Percentiles rank a stretch among this genome's conserved stretches.
Evolutionary conservation across 352 stramenopile species (phyloP).

Genomic region (Phytophthora hybrid): DNA sequence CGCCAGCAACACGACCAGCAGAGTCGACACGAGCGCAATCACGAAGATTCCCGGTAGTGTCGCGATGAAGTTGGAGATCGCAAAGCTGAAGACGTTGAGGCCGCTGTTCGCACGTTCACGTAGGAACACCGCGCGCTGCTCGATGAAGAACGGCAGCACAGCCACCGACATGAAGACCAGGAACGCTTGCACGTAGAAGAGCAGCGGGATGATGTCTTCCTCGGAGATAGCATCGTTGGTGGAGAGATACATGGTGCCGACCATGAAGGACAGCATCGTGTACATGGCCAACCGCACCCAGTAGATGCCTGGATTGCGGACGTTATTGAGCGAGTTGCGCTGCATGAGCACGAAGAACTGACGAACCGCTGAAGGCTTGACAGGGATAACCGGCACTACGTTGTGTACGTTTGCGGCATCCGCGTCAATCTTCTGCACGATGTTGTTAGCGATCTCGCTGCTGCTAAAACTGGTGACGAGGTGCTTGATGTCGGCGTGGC

Average conservation of each 20-base stretch:
- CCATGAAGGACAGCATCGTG: constrained; percentile 66
- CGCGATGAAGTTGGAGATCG: constrained; percentile 66
- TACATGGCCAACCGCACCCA: constrained; percentile 82
- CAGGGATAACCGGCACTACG: constrained; percentile 27
- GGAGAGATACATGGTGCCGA: constrained; percentile 75
- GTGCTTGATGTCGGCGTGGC: constrained; percentile 26
- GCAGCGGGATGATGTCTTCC: constrained; percentile 53
- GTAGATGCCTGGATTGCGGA: constrained; percentile 72
- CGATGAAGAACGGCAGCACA: constrained; percentile 83
- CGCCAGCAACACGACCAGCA: constrained; percentile 52
- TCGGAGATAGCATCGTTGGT: constrained; percentile 36
- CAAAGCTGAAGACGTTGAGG: constrained; percentile 78
- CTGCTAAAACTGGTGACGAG: constrained; percentile 7
- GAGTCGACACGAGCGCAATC: constrained; percentile 58
- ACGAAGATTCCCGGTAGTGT: constrained; percentile 66
- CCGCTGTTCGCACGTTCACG: constrained; percentile 58
- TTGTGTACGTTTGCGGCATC: constrained; percentile 4
- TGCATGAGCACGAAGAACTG: constrained; percentile 65
- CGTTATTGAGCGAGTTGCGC: constrained; percentile 65
- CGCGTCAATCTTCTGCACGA: constrained; percentile 22
- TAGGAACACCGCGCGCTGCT: constrained; percentile 83
- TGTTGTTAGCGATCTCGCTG: constrained; percentile 10
- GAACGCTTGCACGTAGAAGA: constrained; percentile 91
- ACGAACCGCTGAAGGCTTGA: constrained; percentile 43
- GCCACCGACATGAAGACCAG: constrained; percentile 92